Evolutionary conservation across 495 filamentous ascomycete species (phyloP), one percentile per base, ranked within the genome.

Genomic region (Hypoxylon rickii): DNA sequence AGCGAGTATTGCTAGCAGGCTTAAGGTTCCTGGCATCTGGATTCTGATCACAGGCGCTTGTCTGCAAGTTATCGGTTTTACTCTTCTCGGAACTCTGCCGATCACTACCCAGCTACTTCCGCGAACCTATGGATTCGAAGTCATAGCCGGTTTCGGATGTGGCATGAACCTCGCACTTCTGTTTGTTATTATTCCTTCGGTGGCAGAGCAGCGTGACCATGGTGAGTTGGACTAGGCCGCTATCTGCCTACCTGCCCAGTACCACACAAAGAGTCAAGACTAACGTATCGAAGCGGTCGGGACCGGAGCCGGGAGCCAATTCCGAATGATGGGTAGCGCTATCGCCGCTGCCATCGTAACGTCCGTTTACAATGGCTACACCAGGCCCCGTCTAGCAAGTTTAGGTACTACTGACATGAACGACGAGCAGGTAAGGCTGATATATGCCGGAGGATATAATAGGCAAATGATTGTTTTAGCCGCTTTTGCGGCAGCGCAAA

Each of bases 121-220:
- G 1, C 54, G 49, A 16, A 51, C 59, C 0, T 74, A 74, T 32
- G 69, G 68, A 0, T 74, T 60, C 41, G 34, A 70, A 40, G 55
- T 74, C 0, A 47, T 74, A 19, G 41, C 65, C 7, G 71, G 69
- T 1, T 51, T 69, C 1, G 69, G 67, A 4, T 65, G 68, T 41
- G 70, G 70, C 2, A 55, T 71, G 0, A 60, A 41, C 13, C 61
- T 63, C 15, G 44, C 59, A 11, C n/a, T 42, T 1, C 16, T 64
- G 0, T 55, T 58, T 18, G 7, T 60, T 4, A 6, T 56, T 0
- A 59, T 64, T 0, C 55, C 55, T 10, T 21, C 16, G 1, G 45
- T 45, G 1, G 21, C n/a, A 10, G 51, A 55, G 2, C 6, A 12
- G 6, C 51, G 48, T 5, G 55, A 64, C 15, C 10, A 44, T 29